Conservation (phyloP, 2,329 filamentous ascomycete species). For the Pseudogymnoascus sp. region DNA sequence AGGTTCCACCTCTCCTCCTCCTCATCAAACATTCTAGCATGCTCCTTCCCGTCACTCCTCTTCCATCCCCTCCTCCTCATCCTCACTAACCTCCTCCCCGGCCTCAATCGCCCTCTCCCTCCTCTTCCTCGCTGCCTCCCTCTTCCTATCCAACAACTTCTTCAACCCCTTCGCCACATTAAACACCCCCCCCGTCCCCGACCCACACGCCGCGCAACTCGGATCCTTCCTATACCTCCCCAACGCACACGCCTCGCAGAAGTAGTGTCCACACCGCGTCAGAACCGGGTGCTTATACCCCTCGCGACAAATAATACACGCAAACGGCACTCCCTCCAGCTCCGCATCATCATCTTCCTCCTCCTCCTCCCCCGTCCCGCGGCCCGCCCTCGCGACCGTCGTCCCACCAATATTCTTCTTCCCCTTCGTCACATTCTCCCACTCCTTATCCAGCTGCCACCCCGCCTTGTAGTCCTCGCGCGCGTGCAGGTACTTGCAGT, state of each 20-base stretch:
- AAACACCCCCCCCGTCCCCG: conserved; percentile 82
- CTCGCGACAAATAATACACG: conserved; percentile 28
- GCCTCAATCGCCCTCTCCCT: conserved; percentile 44
- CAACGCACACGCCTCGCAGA: conserved; percentile 84
- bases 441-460: conserved; percentile 91
- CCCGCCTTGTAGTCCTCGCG: conserved; percentile 79
- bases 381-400: conserved; percentile 26
- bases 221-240: conserved; percentile 81
- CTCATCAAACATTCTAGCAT: background rate
- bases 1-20: too few relatives aligned
- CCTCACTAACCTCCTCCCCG: conserved; percentile 41
- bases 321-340: conserved; percentile 29
- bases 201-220: conserved; percentile 75
- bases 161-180: conserved; percentile 78
- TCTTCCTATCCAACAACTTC: conserved; percentile 62
- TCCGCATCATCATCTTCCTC: conserved; percentile 35
- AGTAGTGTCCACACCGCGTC: conserved; percentile 92
- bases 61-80: conserved; percentile 28
- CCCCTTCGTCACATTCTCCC: conserved; percentile 75
- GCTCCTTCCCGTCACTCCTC: background rate
- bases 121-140: conserved; percentile 45
- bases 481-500: conserved; percentile 73
- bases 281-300: conserved; percentile 58
- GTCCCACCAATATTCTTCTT: conserved; percentile 56
- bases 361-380: conserved; percentile 31